Evolutionary conservation across 2,329 filamentous ascomycete genomes (phyloP).

Genomic region (Fusarium sp.): DNA sequence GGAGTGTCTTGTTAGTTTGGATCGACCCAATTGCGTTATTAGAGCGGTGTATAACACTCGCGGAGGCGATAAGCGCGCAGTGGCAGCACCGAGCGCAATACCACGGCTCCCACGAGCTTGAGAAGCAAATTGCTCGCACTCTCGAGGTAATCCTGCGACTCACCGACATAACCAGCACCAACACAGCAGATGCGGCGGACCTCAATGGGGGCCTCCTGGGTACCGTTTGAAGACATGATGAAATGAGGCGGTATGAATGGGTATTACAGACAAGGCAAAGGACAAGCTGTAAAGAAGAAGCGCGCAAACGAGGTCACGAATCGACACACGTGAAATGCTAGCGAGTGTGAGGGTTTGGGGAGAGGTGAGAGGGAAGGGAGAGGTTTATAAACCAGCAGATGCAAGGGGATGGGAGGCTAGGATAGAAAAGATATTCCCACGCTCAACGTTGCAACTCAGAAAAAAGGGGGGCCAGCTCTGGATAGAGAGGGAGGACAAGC

Average conservation of each 20-base stretch:
- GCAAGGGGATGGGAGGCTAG: constrained; percentile 31
- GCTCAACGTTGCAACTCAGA: constrained; percentile 30
- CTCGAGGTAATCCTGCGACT: constrained; percentile 45
- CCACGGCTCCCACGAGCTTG: neutral
- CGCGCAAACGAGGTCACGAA: constrained; percentile 38
- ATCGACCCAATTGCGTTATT: constrained; percentile 16
- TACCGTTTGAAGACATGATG: constrained; percentile 47
- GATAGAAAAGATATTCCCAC: constrained; percentile 41
- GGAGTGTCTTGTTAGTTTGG: constrained; percentile 22
- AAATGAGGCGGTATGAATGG: constrained; percentile 26
- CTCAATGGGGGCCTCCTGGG: constrained; percentile 42
- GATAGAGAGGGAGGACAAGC: constrained; percentile 10
- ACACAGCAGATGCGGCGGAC: constrained; percentile 75
- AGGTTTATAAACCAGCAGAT: constrained; percentile 37
- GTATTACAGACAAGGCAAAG: constrained; percentile 23
- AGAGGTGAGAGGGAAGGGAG: constrained; percentile 19
- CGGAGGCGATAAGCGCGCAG: constrained; percentile 16
- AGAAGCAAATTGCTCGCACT: neutral
- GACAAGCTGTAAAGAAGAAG: constrained; percentile 30
- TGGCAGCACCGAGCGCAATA: constrained; percentile 12
- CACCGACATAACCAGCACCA: constrained; percentile 80
- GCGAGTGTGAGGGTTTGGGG: constrained; percentile 29
- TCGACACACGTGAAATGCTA: constrained; percentile 37
- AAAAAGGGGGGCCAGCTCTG: constrained; percentile 27
- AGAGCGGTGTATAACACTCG: constrained; percentile 8